These are phyloP conservation scores for Pichia californica DNA, from an alignment of 805 yeast species.

Conservation along the genomic window DNA sequence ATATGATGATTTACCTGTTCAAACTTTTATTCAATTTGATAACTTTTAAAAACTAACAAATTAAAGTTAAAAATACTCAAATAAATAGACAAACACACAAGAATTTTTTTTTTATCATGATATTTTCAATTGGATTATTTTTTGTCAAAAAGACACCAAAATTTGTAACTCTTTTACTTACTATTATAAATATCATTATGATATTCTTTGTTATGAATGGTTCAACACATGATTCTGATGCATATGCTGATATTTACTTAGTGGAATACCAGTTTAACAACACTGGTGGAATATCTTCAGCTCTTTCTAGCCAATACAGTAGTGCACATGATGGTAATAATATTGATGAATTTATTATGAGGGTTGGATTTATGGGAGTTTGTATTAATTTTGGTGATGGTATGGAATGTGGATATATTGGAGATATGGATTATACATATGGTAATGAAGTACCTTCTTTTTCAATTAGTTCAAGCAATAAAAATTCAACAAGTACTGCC, in stretches of 20 bases:
- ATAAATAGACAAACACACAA: background rate
- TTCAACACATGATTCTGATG: slow-evolving; percentile 12
- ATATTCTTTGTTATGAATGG: slow-evolving; percentile 14
- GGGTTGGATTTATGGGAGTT: slow-evolving; percentile 14
- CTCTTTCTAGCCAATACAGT: slow-evolving; percentile 11
- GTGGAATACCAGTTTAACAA: slow-evolving; percentile 10
- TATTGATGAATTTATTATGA: slow-evolving; percentile 9
- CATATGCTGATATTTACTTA: slow-evolving; percentile 10
- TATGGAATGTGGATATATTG: slow-evolving; percentile 11
- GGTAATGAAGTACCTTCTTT: slow-evolving; percentile 11
- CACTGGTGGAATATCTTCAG: slow-evolving; percentile 9
- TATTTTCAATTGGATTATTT: slow-evolving; percentile 6
- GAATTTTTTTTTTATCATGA: too few relatives aligned
- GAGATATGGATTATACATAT: slow-evolving; percentile 9
- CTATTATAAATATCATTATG: slow-evolving; percentile 12
- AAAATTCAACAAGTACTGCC: slow-evolving; percentile 5
- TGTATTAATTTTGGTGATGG: slow-evolving; percentile 12
- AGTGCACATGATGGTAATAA: slow-evolving; percentile 9
- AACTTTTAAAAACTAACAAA: background rate
- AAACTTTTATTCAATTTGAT: too few relatives aligned
- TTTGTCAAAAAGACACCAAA: slow-evolving; percentile 11
- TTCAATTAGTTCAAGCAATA: slow-evolving; percentile 9
- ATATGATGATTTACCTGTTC: too few relatives aligned
- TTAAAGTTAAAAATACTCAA: too few relatives aligned
- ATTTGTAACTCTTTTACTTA: slow-evolving; percentile 5